A percentile compares a stretch with the other conserved stretches of the same genome.
phyloP scores from a whole-genome alignment of 2,329 filamentous ascomycete species.

The Phialophora tarda region DNA sequence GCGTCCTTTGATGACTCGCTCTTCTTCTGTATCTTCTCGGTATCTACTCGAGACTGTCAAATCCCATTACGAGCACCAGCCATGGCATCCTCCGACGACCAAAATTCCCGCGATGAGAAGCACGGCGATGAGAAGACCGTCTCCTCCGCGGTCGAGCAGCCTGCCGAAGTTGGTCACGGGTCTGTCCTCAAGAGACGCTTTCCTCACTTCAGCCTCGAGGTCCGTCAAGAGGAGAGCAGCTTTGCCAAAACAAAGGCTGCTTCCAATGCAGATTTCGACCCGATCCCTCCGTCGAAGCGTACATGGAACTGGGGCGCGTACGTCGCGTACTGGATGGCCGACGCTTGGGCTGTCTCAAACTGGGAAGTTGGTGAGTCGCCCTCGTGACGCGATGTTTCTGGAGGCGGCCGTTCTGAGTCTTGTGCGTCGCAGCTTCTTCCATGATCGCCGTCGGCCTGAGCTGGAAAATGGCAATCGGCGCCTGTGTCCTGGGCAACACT shows the following conservation, averaged over 20 bases:
- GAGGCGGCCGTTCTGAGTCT: conserved; percentile 21
- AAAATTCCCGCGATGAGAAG: conserved; percentile 10
- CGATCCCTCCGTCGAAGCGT: conserved; percentile 48
- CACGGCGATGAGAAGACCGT: conserved; percentile 7
- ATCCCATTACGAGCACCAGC: neutral
- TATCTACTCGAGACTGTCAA: conserved; percentile 5
- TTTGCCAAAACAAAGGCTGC: conserved; percentile 32
- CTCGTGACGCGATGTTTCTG: conserved; percentile 4
- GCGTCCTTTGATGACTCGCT: neutral
- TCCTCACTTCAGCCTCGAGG: conserved; percentile 31
- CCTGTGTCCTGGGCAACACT: conserved; percentile 43
- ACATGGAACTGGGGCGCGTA: conserved; percentile 52
- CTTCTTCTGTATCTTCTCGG: conserved; percentile 27
- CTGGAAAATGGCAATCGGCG: conserved; percentile 50
- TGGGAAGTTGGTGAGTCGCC: conserved; percentile 36
- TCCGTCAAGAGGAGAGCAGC: conserved; percentile 37
- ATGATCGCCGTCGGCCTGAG: conserved; percentile 60
- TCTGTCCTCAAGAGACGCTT: conserved; percentile 25
- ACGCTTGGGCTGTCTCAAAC: conserved; percentile 38
- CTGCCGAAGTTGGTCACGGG: conserved; percentile 27
- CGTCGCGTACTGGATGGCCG: conserved; percentile 53
- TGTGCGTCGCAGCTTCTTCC: conserved; percentile 42
- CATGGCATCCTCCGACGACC: conserved; percentile 28
- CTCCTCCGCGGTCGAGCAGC: conserved; percentile 25
- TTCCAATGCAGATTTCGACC: conserved; percentile 40